Conservation (phyloP, 1,139 yeast genomes). For the Schizosaccharomyces versatilis region DNA sequence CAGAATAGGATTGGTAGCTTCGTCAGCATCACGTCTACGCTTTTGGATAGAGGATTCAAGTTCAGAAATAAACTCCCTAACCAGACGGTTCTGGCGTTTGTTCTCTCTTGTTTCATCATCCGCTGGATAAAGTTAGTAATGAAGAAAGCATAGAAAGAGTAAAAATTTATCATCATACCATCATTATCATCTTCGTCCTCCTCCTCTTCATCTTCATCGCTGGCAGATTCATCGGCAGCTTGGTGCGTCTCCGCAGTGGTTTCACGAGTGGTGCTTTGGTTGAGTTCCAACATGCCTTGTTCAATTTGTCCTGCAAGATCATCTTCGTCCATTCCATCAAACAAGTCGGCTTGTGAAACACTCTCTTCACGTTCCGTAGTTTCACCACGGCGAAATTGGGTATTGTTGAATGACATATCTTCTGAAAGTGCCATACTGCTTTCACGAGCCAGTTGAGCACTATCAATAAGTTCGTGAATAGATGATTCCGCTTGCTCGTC, state of each 20-base stretch:
- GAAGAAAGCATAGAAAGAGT: neutral
- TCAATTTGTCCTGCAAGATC: constrained; percentile 18
- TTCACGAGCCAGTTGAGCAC: constrained; percentile 19
- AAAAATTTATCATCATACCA: neutral
- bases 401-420: constrained; percentile 13
- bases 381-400: neutral
- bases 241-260: constrained; percentile 22
- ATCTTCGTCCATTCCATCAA: constrained; percentile 15
- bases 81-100: constrained; percentile 49
- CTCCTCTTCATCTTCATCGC: constrained; percentile 32
- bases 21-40: constrained; percentile 50
- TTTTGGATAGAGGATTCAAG: constrained; percentile 57
- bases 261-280: constrained; percentile 20
- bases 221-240: constrained; percentile 28
- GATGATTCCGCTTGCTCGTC: constrained; percentile 75
- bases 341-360: constrained; percentile 16
- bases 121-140: constrained; percentile 12
- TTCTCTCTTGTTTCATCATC: constrained; percentile 23
- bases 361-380: neutral
- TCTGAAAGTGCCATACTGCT: constrained; percentile 9
- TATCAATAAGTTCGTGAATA: constrained; percentile 54
- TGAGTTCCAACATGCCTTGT: constrained; percentile 16
- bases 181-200: constrained; percentile 25
- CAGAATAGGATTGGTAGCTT: constrained; percentile 71
- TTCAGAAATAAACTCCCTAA: constrained; percentile 70